Conservation (phyloP, 331 rosid species). For the Acacia concinna region DNA sequence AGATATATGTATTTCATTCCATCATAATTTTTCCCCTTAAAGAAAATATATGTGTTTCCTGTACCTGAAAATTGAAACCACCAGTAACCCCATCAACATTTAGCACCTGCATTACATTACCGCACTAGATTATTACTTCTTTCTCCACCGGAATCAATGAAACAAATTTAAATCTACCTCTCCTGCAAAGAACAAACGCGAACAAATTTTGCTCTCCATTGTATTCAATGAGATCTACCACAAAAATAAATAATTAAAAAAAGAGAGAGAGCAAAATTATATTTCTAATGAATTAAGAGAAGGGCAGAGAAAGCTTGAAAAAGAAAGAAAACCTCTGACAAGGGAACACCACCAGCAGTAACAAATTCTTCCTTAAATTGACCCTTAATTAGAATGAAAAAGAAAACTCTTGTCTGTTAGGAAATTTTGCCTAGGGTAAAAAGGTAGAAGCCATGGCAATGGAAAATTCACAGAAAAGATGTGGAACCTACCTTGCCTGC, state of each 20-base stretch:
- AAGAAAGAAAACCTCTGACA: conserved; percentile 70
- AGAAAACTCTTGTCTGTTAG: conserved; percentile 10
- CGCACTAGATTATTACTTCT: conserved; percentile 2
- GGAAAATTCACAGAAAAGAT: neutral
- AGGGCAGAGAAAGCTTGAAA: conserved; percentile 28
- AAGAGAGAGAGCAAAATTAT: conserved; percentile 2
- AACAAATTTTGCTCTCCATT: conserved; percentile 82
- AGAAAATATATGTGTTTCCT: neutral
- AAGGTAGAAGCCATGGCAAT: conserved; percentile 3
- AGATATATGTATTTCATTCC: neutral
- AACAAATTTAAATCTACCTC: conserved; percentile 57
- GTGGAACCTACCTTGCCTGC: conserved; percentile 64
- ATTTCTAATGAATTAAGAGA: neutral
- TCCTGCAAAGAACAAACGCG: conserved; percentile 80
- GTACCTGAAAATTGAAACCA: conserved; percentile 96
- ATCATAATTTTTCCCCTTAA: neutral
- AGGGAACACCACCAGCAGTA: conserved; percentile 93
- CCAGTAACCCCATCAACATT: conserved; percentile 93
- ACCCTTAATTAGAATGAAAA: conserved; percentile 52
- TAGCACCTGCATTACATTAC: conserved; percentile 58
- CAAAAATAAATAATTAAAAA: neutral
- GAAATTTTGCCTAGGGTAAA: neutral
- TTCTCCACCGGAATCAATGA: conserved; percentile 19
- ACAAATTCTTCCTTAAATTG: conserved; percentile 97
- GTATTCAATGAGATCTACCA: conserved; percentile 69